Base-by-base conservation (phyloP, 176 grass and related monocot genomes). In the Triticum monococcum region DNA sequence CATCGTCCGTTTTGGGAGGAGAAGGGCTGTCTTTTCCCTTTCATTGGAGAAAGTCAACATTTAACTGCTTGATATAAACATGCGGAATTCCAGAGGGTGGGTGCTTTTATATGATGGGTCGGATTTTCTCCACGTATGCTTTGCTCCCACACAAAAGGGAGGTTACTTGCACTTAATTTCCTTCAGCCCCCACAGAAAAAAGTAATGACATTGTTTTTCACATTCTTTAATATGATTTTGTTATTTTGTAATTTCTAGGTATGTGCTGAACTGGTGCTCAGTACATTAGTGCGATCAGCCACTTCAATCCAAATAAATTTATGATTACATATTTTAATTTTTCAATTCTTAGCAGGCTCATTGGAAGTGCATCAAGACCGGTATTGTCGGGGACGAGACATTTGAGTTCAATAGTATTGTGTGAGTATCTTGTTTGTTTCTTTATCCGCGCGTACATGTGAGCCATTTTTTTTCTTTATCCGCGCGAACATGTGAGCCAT, bases 51-150 rank as follows among this genome's bases (percentile, higher is more conserved):
- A 63, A 46, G 71, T 86, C 78, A 86, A 70, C 67, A 64, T 31
- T 62, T 54, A 82, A 68, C 63, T 72, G 52, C 72, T 54, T 71
- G 54, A 78, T 52, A 71, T 72, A 83, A 82, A 86, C 88, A 90
- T 79, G 84, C 24, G 63, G 17, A 62, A 56, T 33, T 71, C 69
- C 6, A 18, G 32, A 72, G 2, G 8, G 28, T 79, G 23, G 30
- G 52, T 64, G 72, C 18, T 22, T 11, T 64, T 70, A 31, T 83
- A 22, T 65, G 72, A 13, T 80, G 57, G 52, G 17, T n/a, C 1
- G 8, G 30, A 62, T 23, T 43, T 64, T 25, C 8, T 78, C 12
- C 35, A 37, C 24, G 45, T 5, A 64, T 63, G 30, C 38, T 72
- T 50, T 78, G 28, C 79, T 82, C 77, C 37, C 6, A 54, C 22